These are phyloP conservation scores for Senecio squalidus DNA, from an alignment of 140 eudicot genomes.

Conservation along the genomic window DNA sequence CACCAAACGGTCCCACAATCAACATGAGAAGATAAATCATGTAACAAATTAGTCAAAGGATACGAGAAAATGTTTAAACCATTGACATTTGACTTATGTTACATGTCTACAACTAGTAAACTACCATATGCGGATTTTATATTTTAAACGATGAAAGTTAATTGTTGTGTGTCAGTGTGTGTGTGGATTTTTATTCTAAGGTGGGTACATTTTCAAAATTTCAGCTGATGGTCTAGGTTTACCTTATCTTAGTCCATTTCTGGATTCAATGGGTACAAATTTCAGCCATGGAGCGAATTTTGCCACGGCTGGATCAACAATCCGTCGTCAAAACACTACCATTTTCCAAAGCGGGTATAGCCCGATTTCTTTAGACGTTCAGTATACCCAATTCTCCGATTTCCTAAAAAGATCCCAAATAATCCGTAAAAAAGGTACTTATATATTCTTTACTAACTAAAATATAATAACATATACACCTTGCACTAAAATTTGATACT, in stretches of 20 bases:
- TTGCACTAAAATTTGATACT: neutral
- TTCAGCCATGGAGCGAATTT: constrained; percentile 85
- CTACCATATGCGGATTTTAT: too few species aligned
- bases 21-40: too few species aligned
- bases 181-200: too few species aligned
- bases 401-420: constrained; percentile 48
- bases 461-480: neutral
- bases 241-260: constrained; percentile 62
- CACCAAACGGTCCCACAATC: too few species aligned
- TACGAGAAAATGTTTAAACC: too few species aligned
- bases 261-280: constrained; percentile 69
- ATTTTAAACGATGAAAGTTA: too few species aligned
- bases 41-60: too few species aligned
- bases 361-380: constrained; percentile 69
- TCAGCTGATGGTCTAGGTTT: constrained; percentile 63
- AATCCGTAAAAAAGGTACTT: constrained; percentile 48
- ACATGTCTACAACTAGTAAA: too few species aligned
- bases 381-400: constrained; percentile 41
- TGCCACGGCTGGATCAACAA: constrained; percentile 80
- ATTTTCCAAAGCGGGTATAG: constrained; percentile 68
- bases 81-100: too few species aligned
- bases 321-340: constrained; percentile 71
- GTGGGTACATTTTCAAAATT: constrained; percentile 2
- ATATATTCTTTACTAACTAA: neutral
- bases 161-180: too few species aligned